These are phyloP conservation scores for Candida krabiensis DNA, from an alignment of 805 yeast species.

Conservation along the genomic window DNA sequence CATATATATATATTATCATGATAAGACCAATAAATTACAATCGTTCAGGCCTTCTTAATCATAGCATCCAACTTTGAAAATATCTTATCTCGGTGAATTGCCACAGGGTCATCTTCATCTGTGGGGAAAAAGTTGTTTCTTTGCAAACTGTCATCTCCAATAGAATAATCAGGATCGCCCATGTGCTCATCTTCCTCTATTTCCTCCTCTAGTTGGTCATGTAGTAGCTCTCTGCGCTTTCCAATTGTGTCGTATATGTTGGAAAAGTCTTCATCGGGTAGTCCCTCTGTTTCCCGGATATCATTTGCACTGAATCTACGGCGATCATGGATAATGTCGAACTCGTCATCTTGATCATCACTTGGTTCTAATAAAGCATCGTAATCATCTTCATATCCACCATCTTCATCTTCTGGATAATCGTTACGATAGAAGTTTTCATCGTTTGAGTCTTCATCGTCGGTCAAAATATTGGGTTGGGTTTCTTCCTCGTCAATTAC, in stretches of 20 bases:
- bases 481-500: constrained; percentile 41
- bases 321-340: constrained; percentile 34
- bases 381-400: constrained; percentile 39
- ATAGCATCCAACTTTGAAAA: constrained; percentile 56
- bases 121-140: constrained; percentile 56
- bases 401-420: constrained; percentile 93
- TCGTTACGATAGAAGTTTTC: constrained; percentile 91
- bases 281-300: constrained; percentile 29
- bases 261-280: constrained; percentile 31
- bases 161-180: constrained; percentile 12
- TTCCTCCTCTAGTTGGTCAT: constrained; percentile 14
- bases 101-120: constrained; percentile 60
- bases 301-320: constrained; percentile 31
- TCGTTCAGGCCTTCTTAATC: no score
- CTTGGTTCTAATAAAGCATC: constrained; percentile 31
- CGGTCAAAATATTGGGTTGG: constrained; percentile 38
- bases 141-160: constrained; percentile 23
- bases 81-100: constrained; percentile 61
- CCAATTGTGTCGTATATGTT: constrained; percentile 31
- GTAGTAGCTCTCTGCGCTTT: constrained; percentile 9
- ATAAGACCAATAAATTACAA: no score
- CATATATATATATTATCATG: no score
- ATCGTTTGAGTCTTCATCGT: constrained; percentile 85
- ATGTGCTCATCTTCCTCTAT: constrained; percentile 17
- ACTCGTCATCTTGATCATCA: constrained; percentile 40